Evolutionary conservation across 2,329 filamentous ascomycete species (phyloP).

Genomic region (Botrytis porri): DNA sequence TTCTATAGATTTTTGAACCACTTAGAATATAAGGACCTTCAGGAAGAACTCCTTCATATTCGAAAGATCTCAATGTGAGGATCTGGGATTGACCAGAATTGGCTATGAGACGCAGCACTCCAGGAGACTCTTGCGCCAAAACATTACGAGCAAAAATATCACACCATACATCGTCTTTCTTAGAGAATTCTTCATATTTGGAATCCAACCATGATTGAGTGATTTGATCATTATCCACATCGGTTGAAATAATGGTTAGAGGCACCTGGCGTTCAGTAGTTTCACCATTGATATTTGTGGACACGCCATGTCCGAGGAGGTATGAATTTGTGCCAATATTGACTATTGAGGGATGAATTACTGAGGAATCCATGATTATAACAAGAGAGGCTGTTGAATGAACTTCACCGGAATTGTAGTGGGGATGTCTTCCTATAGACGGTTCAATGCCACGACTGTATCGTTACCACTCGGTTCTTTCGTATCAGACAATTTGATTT

Average conservation of each 20-base stretch:
- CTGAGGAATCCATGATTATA: neutral
- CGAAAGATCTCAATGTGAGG: neutral
- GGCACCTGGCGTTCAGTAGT: neutral
- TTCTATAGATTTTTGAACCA: neutral
- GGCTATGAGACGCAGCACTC: neutral
- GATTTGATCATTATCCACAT: neutral
- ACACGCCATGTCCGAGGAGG: neutral
- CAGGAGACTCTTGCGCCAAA: neutral
- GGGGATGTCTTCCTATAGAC: neutral
- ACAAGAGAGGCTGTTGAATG: neutral
- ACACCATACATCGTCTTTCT: conserved; percentile 4
- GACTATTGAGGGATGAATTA: neutral
- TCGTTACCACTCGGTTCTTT: neutral
- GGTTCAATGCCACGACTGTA: neutral
- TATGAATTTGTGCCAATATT: neutral
- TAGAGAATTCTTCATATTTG: neutral
- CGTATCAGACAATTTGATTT: neutral
- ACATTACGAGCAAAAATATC: neutral
- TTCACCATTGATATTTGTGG: neutral
- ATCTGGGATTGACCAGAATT: neutral
- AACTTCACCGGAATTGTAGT: neutral
- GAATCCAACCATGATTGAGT: neutral
- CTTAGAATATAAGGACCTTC: conserved; percentile 10
- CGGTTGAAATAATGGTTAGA: neutral
- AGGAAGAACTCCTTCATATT: neutral